A percentile compares a stretch with the other conserved stretches of the same genome.
Evolutionary conservation across 2,329 filamentous ascomycete genomes (phyloP).

Genomic region (Cladosporium sp.): DNA sequence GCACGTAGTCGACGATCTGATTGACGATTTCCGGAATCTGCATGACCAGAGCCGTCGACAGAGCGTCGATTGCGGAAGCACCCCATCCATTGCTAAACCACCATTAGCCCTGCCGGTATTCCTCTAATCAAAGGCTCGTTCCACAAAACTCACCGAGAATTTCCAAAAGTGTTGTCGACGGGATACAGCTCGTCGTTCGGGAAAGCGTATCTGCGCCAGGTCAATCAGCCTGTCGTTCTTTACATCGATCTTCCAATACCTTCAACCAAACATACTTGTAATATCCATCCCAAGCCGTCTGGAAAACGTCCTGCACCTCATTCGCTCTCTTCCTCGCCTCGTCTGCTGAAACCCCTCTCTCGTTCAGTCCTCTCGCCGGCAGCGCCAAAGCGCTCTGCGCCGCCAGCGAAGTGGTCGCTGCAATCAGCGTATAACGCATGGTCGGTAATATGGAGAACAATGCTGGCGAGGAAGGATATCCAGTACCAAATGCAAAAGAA

Average conservation of each 20-base stretch:
- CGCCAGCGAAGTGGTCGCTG: not conserved
- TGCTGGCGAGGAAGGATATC: no score
- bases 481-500: no score
- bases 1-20: conserved; percentile 64
- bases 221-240: not conserved
- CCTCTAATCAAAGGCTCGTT: conserved; percentile 19
- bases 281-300: conserved; percentile 60
- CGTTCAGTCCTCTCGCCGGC: not conserved
- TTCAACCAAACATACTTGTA: conserved; percentile 14
- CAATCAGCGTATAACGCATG: not conserved
- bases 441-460: not conserved
- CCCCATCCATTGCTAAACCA: conserved; percentile 70
- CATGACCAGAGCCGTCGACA: conserved; percentile 77
- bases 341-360: not conserved
- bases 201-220: conserved; percentile 64
- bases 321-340: conserved; percentile 38
- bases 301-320: conserved; percentile 63
- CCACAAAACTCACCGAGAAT: conserved; percentile 56
- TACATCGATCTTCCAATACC: not conserved
- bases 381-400: not conserved
- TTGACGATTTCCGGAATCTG: conserved; percentile 59
- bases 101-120: no score
- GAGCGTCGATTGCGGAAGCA: conserved; percentile 71
- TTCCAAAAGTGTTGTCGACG: conserved; percentile 55
- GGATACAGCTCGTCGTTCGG: conserved; percentile 71